Base-by-base conservation (phyloP, 169 alveolate genomes). In the Eimeria maxima region DNA sequence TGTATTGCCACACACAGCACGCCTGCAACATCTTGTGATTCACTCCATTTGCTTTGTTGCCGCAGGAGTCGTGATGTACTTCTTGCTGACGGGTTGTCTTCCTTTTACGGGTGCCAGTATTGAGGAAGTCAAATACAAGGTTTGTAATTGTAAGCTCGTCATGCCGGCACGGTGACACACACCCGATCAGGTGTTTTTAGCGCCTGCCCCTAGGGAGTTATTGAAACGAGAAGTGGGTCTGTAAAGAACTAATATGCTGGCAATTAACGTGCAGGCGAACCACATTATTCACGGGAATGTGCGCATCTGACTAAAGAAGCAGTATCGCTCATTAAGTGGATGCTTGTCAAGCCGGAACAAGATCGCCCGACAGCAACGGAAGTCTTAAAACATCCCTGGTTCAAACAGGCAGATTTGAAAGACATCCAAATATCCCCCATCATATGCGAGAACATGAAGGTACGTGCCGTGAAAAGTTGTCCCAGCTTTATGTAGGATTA, bases 241-340 rank as follows among this genome's bases (percentile, higher is more conserved):
- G 20, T 53, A 7, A 7, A 53, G 60, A 14, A 53, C 16, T 53
- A 60, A 1, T 60, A 18, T 60, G n/a, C 20, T 20, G 18, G n/a
- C 7, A 4, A 60, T 60, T 5, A 7, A 60, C n/a, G 10, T 57
- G 44, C 92, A 74, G 90, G 38, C 50, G 97, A 96, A 71, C 98
- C 98, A 69, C 63, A 91, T 29, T 93, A 96, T 57, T 93, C 96
- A 16, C 92, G 93, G 69, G 98, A 98, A 63, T 98, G 98, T 96
- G 96, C 96, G 65, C 97, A 97, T 57, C 88, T 97, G 89, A 97
- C 99, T 27, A 95, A 96, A 57, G 98, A 97, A 91, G 98, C 97
- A 6, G 96, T 96, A 38, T 90, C 91, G 18, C 95, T 97, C 57
- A 86, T 98, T 38, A 90, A 86, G 83, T 94, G 94, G 91, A 97